Base-by-base conservation (phyloP, 352 stramenopile species). In the Phytophthora fragariaefolia region DNA sequence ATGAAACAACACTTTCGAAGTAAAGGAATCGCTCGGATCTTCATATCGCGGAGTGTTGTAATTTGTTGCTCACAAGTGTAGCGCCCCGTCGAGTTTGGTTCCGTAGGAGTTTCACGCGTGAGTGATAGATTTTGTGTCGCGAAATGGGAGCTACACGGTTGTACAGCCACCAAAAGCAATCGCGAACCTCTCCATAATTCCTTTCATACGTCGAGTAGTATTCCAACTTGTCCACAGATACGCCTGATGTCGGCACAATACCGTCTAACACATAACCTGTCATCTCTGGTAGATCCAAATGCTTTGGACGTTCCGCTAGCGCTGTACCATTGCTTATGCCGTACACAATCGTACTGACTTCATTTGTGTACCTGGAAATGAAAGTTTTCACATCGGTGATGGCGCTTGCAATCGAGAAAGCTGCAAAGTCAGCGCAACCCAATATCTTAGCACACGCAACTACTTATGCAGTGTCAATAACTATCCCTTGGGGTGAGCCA, bases 1-100 rank as follows among this genome's bases (percentile, higher is more conserved):
- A 43, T 83, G 61, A 48, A 77, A 76, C 18, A 80, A 62, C 28
- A 82, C 54, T 1, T 34, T 69, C 1, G 77, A 82, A n/a, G n/a
- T n/a, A n/a, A n/a, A n/a, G n/a, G n/a, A n/a, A n/a, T n/a, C n/a
- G n/a, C n/a, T n/a, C n/a, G n/a, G n/a, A n/a, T n/a, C n/a, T n/a
- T n/a, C n/a, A n/a, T n/a, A n/a, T n/a, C n/a, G n/a, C n/a, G n/a
- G n/a, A n/a, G n/a, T n/a, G 17, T 53, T 22, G 28, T 71, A 66
- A 3, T 12, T 23, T n/a, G 38, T 42, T 34, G n/a, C 34, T 42
- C 26, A 68, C 32, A 38, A 76, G 17, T 1, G 46, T 22, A 7
- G 63, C 57, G 17, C 74, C 79, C 1, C n/a, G 51, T 60, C 12
- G 40, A 47, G 20, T 47, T 47, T 13, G 40, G 40, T 15, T 47